A percentile compares a stretch with the other conserved stretches of the same genome.
Conservation (phyloP, 305 asterid genomes). For the Coffea humblotiana region DNA sequence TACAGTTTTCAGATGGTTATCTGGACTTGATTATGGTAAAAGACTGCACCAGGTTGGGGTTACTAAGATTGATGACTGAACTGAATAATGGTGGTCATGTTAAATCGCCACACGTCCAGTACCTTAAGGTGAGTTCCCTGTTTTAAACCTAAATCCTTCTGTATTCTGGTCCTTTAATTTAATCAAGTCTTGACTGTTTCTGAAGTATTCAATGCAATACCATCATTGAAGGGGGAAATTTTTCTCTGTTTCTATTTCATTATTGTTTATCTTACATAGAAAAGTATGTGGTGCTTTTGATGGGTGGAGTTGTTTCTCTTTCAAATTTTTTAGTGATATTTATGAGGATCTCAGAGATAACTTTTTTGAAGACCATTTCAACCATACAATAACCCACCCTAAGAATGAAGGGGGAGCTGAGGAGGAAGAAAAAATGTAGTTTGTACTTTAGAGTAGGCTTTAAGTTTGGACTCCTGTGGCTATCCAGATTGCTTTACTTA, state of each 20-base stretch:
- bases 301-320: background rate
- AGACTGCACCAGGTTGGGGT: conserved; percentile 64
- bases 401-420: background rate
- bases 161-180: background rate
- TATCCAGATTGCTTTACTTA: conserved; percentile 9
- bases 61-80: conserved; percentile 60
- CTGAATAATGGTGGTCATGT: conserved; percentile 74
- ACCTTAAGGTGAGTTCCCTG: conserved; percentile 62
- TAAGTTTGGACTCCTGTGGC: background rate
- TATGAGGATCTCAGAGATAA: background rate
- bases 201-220: background rate
- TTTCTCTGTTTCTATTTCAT: background rate
- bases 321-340: background rate
- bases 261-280: background rate
- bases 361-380: background rate
- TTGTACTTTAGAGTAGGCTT: background rate
- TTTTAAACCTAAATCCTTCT: background rate
- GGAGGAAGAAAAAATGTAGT: background rate
- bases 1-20: conserved; percentile 96
- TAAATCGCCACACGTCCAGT: conserved; percentile 67
- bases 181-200: background rate
- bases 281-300: background rate
- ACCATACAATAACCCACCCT: background rate
- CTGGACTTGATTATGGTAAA: conserved; percentile 82
- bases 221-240: background rate